phyloP scores from a whole-genome alignment of 2,329 filamentous ascomycete genomes.

The Chaetomiaceae sp. region DNA sequence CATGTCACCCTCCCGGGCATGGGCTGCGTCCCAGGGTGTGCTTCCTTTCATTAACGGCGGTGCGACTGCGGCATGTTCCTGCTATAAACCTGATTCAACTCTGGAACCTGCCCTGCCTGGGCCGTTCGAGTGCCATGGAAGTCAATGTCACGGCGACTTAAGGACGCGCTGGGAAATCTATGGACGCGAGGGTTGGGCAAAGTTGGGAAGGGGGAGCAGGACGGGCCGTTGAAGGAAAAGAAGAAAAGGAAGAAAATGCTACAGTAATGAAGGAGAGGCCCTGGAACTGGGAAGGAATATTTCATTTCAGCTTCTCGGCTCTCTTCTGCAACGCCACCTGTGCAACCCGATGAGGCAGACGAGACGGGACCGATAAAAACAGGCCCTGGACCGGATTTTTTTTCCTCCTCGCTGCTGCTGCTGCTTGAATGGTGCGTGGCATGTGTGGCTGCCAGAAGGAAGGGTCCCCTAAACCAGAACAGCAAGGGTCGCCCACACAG shows the following conservation, averaged over 20 bases:
- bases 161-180: no score
- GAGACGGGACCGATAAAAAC: no score
- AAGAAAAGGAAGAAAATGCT: no score
- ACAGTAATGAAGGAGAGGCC: no score
- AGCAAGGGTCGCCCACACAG: conserved; percentile 10
- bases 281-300: no score
- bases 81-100: conserved; percentile 15
- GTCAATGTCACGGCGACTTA: no score
- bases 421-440: conserved; percentile 6
- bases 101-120: not conserved
- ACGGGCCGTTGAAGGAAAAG: no score
- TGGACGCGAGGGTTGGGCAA: no score
- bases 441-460: conserved; percentile 9
- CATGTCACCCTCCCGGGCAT: conserved; percentile 19
- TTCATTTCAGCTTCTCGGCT: no score
- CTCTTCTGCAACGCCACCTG: conserved; percentile 10
- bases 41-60: conserved; percentile 15
- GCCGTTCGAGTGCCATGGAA: not conserved
- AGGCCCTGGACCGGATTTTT: not conserved
- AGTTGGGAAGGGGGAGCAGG: no score
- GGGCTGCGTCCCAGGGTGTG: conserved; percentile 16
- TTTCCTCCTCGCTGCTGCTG: no score
- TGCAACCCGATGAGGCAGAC: conserved; percentile 17
- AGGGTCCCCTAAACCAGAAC: conserved; percentile 5
- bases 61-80: not conserved